Evolutionary conservation across 129 eudicot genomes (phyloP).

Genomic region (Glebionis coronaria): DNA sequence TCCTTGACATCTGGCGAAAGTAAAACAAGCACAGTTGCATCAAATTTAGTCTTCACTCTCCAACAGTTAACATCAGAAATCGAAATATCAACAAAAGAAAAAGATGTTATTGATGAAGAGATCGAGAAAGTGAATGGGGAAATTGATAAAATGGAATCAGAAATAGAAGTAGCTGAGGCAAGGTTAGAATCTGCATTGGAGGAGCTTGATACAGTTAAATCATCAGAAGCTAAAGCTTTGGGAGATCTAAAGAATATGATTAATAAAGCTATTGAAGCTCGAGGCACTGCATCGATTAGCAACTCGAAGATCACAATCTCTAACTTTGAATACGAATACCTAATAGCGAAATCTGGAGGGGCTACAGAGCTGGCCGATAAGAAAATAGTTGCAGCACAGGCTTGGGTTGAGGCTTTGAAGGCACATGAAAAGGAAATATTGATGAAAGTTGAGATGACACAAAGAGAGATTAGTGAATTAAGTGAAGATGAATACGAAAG

Average conservation of each 20-base stretch:
- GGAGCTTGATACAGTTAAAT: slow-evolving; percentile 49
- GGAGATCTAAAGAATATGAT: slow-evolving; percentile 38
- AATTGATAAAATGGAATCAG: slow-evolving; percentile 33
- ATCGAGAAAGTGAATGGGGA: slow-evolving; percentile 40
- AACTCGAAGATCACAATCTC: slow-evolving; percentile 55
- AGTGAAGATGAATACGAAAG: slow-evolving; percentile 32
- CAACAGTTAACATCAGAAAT: slow-evolving; percentile 44
- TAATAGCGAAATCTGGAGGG: slow-evolving; percentile 44
- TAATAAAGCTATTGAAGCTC: slow-evolving; percentile 38
- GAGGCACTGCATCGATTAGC: slow-evolving; percentile 42
- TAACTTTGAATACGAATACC: slow-evolving; percentile 64
- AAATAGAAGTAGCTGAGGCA: slow-evolving; percentile 46
- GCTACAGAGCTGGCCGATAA: slow-evolving; percentile 74
- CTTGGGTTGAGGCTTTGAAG: slow-evolving; percentile 75
- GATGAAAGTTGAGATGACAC: slow-evolving; percentile 40
- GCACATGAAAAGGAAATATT: slow-evolving; percentile 61
- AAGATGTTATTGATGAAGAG: slow-evolving; percentile 34
- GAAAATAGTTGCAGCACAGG: slow-evolving; percentile 79
- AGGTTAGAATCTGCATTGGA: slow-evolving; percentile 46
- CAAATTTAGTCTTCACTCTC: slow-evolving; percentile 38
- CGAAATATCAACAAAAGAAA: slow-evolving; percentile 49
- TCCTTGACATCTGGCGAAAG: slow-evolving; percentile 42
- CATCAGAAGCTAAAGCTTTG: slow-evolving; percentile 58
- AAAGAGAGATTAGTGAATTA: slow-evolving; percentile 36
- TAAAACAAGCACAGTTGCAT: slow-evolving; percentile 38